phyloP scores from a whole-genome alignment of 2,329 filamentous ascomycete species.

The Aspergillus brasiliensis region DNA sequence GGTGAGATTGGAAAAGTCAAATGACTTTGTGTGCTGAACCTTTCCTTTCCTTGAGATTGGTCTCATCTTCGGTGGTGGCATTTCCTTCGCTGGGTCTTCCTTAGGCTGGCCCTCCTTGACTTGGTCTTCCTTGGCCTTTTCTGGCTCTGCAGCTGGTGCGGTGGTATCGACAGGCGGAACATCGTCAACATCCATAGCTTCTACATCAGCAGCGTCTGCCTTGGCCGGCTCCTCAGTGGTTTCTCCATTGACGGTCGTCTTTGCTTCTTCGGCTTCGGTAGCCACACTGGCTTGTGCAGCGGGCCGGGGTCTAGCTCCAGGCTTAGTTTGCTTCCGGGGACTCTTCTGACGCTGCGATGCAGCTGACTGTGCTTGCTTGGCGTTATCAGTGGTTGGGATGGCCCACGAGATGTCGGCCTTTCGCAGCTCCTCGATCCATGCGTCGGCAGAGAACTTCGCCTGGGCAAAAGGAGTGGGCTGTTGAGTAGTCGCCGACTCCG shows the following conservation, averaged over 20 bases:
- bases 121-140: constrained; percentile 8
- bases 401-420: constrained; percentile 39
- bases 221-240: constrained; percentile 21
- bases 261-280: constrained; percentile 43
- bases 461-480: constrained; percentile 35
- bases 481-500: constrained; percentile 25
- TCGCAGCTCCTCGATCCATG: constrained; percentile 42
- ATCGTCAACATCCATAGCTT: constrained; percentile 53
- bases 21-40: constrained; percentile 20
- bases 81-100: constrained; percentile 13
- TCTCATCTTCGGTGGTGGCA: constrained; percentile 12
- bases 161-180: constrained; percentile 27
- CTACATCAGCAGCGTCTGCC: constrained; percentile 26
- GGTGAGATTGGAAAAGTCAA: constrained; percentile 55
- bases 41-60: constrained; percentile 14
- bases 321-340: constrained; percentile 36
- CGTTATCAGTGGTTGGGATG: constrained; percentile 31
- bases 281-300: constrained; percentile 38
- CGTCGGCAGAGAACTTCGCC: constrained; percentile 41
- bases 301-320: constrained; percentile 30
- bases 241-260: constrained; percentile 31
- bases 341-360: constrained; percentile 33
- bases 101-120: not conserved
- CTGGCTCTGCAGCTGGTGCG: constrained; percentile 2
- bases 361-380: constrained; percentile 21